Conservation (phyloP, 176 grass and related monocot genomes). For the Alloteropsis semialata region DNA sequence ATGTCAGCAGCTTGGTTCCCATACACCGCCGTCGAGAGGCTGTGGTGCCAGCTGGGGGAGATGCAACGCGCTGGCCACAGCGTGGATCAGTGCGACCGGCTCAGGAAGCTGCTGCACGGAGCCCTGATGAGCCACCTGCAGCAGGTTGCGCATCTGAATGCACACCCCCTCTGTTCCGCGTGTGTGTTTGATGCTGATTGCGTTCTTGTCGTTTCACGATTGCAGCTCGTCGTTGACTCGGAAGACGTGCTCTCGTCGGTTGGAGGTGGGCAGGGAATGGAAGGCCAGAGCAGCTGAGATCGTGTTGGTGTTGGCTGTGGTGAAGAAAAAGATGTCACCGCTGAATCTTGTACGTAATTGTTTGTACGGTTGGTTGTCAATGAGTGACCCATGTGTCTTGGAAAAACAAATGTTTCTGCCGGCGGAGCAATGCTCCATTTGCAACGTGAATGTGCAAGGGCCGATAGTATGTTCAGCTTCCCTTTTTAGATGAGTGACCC, state of each 20-base stretch:
- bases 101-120: conserved; percentile 69
- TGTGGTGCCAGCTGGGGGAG: conserved; percentile 85
- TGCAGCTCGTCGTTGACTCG: conserved; percentile 68
- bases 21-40: conserved; percentile 57
- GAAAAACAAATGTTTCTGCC: not conserved
- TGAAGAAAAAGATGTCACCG: not conserved
- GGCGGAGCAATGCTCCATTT: not conserved
- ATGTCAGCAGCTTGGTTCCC: conserved; percentile 87
- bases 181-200: not conserved
- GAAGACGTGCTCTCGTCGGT: conserved; percentile 63
- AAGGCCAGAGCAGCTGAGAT: conserved; percentile 30
- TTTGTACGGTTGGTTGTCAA: not conserved
- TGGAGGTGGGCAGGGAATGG: conserved; percentile 28
- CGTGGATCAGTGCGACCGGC: conserved; percentile 71
- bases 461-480: not conserved
- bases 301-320: not conserved
- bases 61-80: conserved; percentile 58
- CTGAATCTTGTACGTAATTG: conserved; percentile 22
- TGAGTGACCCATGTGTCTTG: not conserved
- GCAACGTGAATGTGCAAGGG: not conserved
- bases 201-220: not conserved
- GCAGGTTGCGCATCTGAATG: conserved; percentile 42
- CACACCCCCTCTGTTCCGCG: not conserved
- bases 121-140: conserved; percentile 65
- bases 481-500: not conserved